Evolutionary conservation across 768 basidiomycete species (phyloP).

Genomic region (Candolleomyces eurysporus): DNA sequence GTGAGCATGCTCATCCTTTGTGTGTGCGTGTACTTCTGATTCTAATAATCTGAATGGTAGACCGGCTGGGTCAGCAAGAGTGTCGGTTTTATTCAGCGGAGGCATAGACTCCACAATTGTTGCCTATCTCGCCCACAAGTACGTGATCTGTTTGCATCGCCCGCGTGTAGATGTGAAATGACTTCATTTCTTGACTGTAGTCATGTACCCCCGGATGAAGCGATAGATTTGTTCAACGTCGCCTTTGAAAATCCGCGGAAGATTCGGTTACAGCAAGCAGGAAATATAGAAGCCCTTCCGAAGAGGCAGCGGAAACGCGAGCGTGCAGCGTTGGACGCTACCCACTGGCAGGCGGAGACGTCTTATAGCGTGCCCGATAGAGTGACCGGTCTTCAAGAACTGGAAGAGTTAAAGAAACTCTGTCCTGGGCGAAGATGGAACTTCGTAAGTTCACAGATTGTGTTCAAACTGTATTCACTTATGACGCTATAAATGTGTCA

Average conservation of each 20-base stretch:
- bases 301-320: conserved; percentile 25
- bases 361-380: conserved; percentile 88
- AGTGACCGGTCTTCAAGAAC: conserved; percentile 70
- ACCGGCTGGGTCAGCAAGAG: conserved; percentile 37
- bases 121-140: conserved; percentile 79
- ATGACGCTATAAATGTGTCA: conserved; percentile 1
- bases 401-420: conserved; percentile 73
- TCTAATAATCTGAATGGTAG: neutral
- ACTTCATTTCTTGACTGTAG: conserved; percentile 42
- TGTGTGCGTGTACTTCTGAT: neutral
- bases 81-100: conserved; percentile 92
- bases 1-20: conserved; percentile 24
- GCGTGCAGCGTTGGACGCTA: conserved; percentile 2
- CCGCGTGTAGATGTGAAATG: no score
- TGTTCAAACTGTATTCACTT: conserved; percentile 6
- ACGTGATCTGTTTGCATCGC: conserved; percentile 16
- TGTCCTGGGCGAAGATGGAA: conserved; percentile 86
- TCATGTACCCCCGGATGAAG: conserved; percentile 70
- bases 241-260: conserved; percentile 96
- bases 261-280: conserved; percentile 45
- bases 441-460: conserved; percentile 48
- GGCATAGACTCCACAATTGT: conserved; percentile 92
- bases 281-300: conserved; percentile 42
- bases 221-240: conserved; percentile 90
- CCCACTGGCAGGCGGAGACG: conserved; percentile 5